Evolutionary conservation across 2,329 filamentous ascomycete genomes (phyloP).

Genomic region (Colletotrichum somersetense): DNA sequence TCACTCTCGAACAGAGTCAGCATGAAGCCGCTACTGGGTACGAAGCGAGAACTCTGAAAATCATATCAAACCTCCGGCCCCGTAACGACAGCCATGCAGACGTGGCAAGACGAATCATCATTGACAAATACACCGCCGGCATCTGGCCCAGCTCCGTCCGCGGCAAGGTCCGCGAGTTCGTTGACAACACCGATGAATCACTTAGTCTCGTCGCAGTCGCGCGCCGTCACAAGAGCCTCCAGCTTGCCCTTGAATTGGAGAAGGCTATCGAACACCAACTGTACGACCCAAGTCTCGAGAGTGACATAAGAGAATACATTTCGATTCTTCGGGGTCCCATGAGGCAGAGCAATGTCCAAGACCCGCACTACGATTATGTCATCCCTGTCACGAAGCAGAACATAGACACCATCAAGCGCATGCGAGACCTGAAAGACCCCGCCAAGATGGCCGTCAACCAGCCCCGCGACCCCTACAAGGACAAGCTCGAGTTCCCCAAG

Average conservation of each 20-base stretch:
- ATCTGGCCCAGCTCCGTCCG: slow-evolving; percentile 62
- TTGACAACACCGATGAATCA: slow-evolving; percentile 38
- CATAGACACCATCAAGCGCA: slow-evolving; percentile 54
- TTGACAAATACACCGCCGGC: slow-evolving; percentile 65
- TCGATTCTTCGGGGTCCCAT: slow-evolving; percentile 59
- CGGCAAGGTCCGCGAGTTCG: slow-evolving; percentile 32
- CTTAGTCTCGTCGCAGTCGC: slow-evolving; percentile 57
- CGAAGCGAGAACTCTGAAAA: slow-evolving; percentile 40
- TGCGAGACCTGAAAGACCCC: slow-evolving; percentile 62
- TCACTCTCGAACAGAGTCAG: slow-evolving; percentile 65
- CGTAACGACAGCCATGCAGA: slow-evolving; percentile 30
- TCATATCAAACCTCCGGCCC: slow-evolving; percentile 48
- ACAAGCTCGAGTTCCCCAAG: slow-evolving; percentile 82
- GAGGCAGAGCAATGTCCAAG: slow-evolving; percentile 41
- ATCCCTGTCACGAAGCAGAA: slow-evolving; percentile 55
- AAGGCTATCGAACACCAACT: slow-evolving; percentile 62
- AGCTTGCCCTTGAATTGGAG: slow-evolving; percentile 69
- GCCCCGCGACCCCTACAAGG: slow-evolving; percentile 65
- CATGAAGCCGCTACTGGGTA: slow-evolving; percentile 67
- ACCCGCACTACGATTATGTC: slow-evolving; percentile 47
- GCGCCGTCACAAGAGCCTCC: slow-evolving; percentile 66
- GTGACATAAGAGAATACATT: slow-evolving; percentile 63
- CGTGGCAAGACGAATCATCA: slow-evolving; percentile 45
- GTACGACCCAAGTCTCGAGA: slow-evolving; percentile 55
- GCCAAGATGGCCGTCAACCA: slow-evolving; percentile 64